Base-by-base conservation (phyloP, 2,329 filamentous ascomycete genomes). In the Aspergillus aculeatinus region DNA sequence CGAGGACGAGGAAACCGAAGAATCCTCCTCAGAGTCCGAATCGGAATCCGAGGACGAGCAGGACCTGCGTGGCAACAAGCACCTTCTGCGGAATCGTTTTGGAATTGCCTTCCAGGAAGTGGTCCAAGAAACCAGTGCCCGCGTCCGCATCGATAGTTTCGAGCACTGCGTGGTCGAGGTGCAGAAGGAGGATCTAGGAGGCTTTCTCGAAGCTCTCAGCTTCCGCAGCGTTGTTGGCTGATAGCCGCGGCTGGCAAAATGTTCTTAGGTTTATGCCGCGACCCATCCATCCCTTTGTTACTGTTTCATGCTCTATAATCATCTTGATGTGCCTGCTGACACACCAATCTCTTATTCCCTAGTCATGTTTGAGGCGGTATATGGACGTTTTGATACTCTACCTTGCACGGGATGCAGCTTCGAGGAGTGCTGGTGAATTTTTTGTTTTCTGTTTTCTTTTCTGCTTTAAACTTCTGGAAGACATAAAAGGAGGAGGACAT, bases 161-260 rank as follows among this genome's bases (percentile, higher is more conserved):
- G 95, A 99, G 77, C 91, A 96, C 74, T 96, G 92, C 70, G 95
- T 98, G 7, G 93, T 98, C 51, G 95, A 99, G 75, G 94, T 99
- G n/a, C 89, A 89, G 77, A 97, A 96, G 80, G 95, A 98, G 73
- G 95, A 98, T 76, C 79, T 99, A 29, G 87, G 87, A 16, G 91
- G 89, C 0, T 99, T 99, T 74, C 80, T 99, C 66, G 95, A 99
- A 79, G 89, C 89, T 58, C 76, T 99, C 72, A 97, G 93, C 77
- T 89, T 92, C 84, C 96, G 96, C 83, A 88, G 88, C 59, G 92
- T 98, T 19, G 89, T 88, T 58, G 85, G 85, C 35, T 83, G 68
- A 70, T 19, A 21, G 48, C 29, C 25, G 23, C 25, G 16, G 16
- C 23, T 16, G 48, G 48, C 48, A 4, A 48, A 48, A 12, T 35